phyloP scores from a whole-genome alignment of 192 early-diverging fungal genomes.

The Chytriomyces confervae region DNA sequence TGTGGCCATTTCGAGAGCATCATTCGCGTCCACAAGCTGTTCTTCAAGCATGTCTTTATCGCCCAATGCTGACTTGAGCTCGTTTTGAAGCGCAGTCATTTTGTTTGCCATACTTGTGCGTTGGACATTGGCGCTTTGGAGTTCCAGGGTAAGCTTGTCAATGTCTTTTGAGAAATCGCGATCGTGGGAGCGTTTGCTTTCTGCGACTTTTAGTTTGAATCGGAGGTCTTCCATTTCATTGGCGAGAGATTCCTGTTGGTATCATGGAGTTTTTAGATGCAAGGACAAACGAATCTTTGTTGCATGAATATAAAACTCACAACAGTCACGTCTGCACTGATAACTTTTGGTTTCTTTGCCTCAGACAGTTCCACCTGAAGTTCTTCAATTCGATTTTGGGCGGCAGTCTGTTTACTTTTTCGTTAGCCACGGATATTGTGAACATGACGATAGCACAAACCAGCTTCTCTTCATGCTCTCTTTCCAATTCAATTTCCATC shows the following conservation, averaged over 20 bases:
- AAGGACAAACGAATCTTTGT: no score
- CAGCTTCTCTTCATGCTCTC: constrained; percentile 9
- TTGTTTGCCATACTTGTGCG: constrained; percentile 54
- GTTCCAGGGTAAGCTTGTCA: constrained; percentile 73
- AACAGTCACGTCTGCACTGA: no score
- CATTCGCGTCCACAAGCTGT: constrained; percentile 74
- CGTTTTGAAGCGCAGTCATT: constrained; percentile 73
- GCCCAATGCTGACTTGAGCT: constrained; percentile 69
- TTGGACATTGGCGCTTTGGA: constrained; percentile 55
- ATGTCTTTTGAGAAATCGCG: constrained; percentile 73
- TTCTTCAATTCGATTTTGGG: no score
- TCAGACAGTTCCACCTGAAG: no score
- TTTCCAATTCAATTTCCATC: constrained; percentile 4
- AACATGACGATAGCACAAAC: constrained; percentile 40
- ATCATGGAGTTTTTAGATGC: no score
- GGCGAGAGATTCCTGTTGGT: not conserved
- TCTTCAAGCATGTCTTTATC: constrained; percentile 74
- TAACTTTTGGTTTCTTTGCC: no score
- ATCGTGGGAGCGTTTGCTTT: constrained; percentile 83
- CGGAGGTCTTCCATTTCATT: constrained; percentile 79
- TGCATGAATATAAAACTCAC: no score
- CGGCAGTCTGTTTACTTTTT: no score
- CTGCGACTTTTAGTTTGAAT: constrained; percentile 75
- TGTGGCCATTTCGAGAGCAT: constrained; percentile 82
- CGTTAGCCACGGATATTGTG: no score